Base-by-base conservation (phyloP, 148 eudicot genomes). In the Chenopodium formosanum region DNA sequence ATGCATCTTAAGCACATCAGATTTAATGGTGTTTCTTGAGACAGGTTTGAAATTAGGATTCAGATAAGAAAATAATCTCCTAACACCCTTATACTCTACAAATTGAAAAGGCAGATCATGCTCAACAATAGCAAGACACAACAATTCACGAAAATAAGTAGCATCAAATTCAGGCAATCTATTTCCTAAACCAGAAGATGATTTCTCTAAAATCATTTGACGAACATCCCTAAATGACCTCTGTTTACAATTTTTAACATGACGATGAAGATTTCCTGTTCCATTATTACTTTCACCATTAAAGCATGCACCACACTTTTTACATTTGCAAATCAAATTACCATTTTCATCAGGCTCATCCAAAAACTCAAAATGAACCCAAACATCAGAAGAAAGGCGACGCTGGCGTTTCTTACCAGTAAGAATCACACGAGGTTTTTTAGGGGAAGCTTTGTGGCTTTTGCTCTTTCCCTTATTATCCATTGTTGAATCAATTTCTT, bases 281-380 rank as follows among this genome's bases (percentile, higher is more conserved):
- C 79, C 71, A 25, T 34, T 22, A 3, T 40, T 64, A 77, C 70
- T 77, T 0, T 64, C 70, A 60, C 52, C 70, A 23, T 34, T 63
- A 22, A 2, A 32, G 19, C 31, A 2, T 63, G 37, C 22, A 62
- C 48, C 70, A 76, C 69, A 76, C 20, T 62, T 76, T 60, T 76
- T 76, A 29, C 79, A 77, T 4, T 64, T 63, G 29, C 79, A 77
- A 7, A 40, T 4, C 10, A 77, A 27, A 10, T 63, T 77, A 7
- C 79, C 79, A 76, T 76, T 6, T 4, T 27, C 40, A 60, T 58
- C 79, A 63, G 56, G 79, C 47, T 77, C 50, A 40, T 63, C 58
- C 14, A 58, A 27, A 12, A 77, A 34, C 12, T 77, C 71, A 64
- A 37, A 77, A 4, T 77, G 2, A 1, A 34, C 70, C 70, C 80